Percentiles rank a stretch among this genome's conserved stretches.
Conservation (phyloP, 1,284 basidiomycete genomes). For the Veloboletus limbatus region DNA sequence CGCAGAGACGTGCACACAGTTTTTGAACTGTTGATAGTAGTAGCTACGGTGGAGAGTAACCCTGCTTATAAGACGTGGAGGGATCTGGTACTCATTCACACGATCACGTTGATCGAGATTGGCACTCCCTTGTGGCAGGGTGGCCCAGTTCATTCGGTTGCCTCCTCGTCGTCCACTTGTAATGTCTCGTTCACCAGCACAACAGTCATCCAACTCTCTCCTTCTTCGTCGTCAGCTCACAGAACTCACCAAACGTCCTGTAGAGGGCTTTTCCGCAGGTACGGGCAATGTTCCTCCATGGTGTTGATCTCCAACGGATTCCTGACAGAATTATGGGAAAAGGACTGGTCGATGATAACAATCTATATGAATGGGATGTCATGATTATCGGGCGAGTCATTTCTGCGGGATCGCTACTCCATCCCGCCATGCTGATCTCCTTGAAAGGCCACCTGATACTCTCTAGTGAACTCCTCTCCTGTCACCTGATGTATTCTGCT, state of each 20-base stretch:
- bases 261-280: constrained; percentile 94
- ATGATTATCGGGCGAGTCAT: constrained; percentile 82
- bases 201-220: constrained; percentile 58
- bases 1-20: no score
- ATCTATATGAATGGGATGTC: constrained; percentile 93
- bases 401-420: constrained; percentile 1
- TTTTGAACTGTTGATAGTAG: no score
- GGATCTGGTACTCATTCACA: background rate
- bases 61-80: no score
- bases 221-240: constrained; percentile 77
- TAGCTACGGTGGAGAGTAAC: no score
- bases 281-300: constrained; percentile 25
- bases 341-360: constrained; percentile 91
- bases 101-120: constrained; percentile 8
- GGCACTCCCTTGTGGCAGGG: background rate
- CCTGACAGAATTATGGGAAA: constrained; percentile 32
- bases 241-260: constrained; percentile 87
- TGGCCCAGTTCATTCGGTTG: background rate
- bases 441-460: constrained; percentile 77
- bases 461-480: constrained; percentile 65
- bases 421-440: constrained; percentile 20
- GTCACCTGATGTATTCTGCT: background rate
- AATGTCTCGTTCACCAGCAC: constrained; percentile 51
- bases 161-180: constrained; percentile 1
- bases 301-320: constrained; percentile 28